phyloP scores from a whole-genome alignment of 139 green algal genomes.

The Micractinium sp. region DNA sequence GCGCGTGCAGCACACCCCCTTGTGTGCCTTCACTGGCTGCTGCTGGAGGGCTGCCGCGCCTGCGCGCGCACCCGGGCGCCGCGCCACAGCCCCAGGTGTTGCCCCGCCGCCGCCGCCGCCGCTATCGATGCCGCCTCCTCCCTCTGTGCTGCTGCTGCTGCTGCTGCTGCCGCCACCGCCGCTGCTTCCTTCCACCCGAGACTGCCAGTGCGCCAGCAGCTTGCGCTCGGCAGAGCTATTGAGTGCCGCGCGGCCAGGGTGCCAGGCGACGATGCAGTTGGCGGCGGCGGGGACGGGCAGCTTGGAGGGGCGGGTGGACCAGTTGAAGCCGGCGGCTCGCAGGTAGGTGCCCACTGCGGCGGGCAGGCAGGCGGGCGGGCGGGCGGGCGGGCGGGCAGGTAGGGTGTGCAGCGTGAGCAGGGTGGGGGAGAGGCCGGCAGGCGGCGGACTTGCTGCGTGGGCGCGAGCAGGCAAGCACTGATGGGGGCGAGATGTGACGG shows the following conservation, averaged over 20 bases:
- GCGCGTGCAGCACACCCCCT: slow-evolving; percentile 14
- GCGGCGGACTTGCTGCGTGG: too few species aligned
- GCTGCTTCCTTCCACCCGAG: background rate
- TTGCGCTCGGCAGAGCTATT: background rate
- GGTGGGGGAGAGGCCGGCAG: too few species aligned
- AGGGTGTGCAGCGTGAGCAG: background rate
- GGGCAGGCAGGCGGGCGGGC: too few species aligned
- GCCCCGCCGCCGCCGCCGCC: too few species aligned
- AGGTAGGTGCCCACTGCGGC: slow-evolving; percentile 22
- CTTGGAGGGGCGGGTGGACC: background rate
- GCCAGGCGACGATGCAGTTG: slow-evolving; percentile 19
- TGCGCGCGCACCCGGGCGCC: background rate
- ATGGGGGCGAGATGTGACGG: too few species aligned
- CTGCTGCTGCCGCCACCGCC: background rate
- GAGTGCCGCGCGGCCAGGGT: background rate
- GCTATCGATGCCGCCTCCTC: too few species aligned
- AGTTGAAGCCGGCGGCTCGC: background rate
- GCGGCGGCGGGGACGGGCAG: slow-evolving; percentile 11
- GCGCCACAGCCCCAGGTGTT: background rate
- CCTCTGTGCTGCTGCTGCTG: background rate
- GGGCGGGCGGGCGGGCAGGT: too few species aligned
- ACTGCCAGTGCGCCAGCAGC: slow-evolving; percentile 6
- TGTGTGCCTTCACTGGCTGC: slow-evolving; percentile 3
- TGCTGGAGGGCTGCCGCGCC: background rate
- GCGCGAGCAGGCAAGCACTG: too few species aligned